A percentile compares a stretch with the other conserved stretches of the same genome.
phyloP scores from a whole-genome alignment of 2,329 filamentous ascomycete genomes.

The Plenodomus tracheiphilus region DNA sequence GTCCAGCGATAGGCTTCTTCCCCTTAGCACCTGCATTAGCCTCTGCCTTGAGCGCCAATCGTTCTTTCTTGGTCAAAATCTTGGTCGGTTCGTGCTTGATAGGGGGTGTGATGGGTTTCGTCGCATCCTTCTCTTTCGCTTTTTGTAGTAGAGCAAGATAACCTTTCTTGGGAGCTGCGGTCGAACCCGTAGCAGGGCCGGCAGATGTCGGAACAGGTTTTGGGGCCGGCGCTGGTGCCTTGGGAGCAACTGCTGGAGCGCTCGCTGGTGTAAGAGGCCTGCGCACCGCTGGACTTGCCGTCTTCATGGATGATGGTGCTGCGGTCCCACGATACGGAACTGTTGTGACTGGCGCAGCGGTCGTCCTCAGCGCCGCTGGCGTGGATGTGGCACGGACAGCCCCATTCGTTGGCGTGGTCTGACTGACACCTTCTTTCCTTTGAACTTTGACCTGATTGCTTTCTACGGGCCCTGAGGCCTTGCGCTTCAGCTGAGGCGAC shows the following conservation, averaged over 20 bases:
- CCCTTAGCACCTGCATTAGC: slow-evolving; percentile 44
- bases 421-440: slow-evolving; percentile 35
- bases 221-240: slow-evolving; percentile 22
- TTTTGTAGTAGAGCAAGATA: slow-evolving; percentile 75
- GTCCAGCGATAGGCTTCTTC: slow-evolving; percentile 32
- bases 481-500: slow-evolving; percentile 46
- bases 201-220: slow-evolving; percentile 24
- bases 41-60: slow-evolving; percentile 50
- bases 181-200: slow-evolving; percentile 26
- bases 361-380: slow-evolving; percentile 27
- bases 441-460: slow-evolving; percentile 36
- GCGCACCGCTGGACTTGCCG: slow-evolving; percentile 26
- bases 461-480: slow-evolving; percentile 43
- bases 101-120: slow-evolving; percentile 59
- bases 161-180: slow-evolving; percentile 66
- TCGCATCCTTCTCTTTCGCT: slow-evolving; percentile 62
- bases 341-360: slow-evolving; percentile 17
- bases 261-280: slow-evolving; percentile 24
- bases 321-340: slow-evolving; percentile 47
- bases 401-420: slow-evolving; percentile 26
- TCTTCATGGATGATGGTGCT: slow-evolving; percentile 28
- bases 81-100: slow-evolving; percentile 77
- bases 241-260: slow-evolving; percentile 18
- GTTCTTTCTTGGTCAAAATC: slow-evolving; percentile 63
- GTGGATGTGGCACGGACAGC: slow-evolving; percentile 28